Evolutionary conservation across 2,329 filamentous ascomycete species (phyloP).

Genomic region (Xylariomycetidae sp.): DNA sequence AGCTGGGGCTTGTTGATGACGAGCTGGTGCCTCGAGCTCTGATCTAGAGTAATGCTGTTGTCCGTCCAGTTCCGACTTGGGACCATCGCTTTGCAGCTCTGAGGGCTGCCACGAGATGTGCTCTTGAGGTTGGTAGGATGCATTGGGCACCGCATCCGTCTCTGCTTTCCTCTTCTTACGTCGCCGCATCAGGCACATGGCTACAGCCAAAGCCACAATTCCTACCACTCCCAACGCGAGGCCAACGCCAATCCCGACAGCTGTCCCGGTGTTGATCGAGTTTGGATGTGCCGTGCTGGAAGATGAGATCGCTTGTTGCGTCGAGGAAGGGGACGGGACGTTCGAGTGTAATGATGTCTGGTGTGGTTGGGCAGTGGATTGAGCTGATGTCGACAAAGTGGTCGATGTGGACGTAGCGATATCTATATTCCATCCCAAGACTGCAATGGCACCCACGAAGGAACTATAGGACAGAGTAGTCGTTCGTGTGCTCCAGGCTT

Average conservation of each 20-base stretch:
- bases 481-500: slow-evolving; percentile 8
- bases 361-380: not conserved
- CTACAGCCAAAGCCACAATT: not conserved
- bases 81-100: too few species aligned
- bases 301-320: not conserved
- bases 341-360: not conserved
- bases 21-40: too few species aligned
- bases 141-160: too few species aligned
- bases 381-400: not conserved
- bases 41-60: too few species aligned
- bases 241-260: slow-evolving; percentile 5
- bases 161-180: not conserved
- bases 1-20: too few species aligned
- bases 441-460: slow-evolving; percentile 9
- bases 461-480: slow-evolving; percentile 8
- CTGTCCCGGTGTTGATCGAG: not conserved
- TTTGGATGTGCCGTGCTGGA: not conserved
- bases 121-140: too few species aligned
- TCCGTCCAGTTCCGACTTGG: too few species aligned
- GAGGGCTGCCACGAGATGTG: too few species aligned
- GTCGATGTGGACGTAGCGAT: not conserved
- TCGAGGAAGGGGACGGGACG: not conserved
- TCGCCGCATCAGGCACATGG: not conserved
- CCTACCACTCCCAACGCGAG: slow-evolving; percentile 2
- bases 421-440: slow-evolving; percentile 12